phyloP scores from a whole-genome alignment of 148 eudicot species.

The Silene conica region DNA sequence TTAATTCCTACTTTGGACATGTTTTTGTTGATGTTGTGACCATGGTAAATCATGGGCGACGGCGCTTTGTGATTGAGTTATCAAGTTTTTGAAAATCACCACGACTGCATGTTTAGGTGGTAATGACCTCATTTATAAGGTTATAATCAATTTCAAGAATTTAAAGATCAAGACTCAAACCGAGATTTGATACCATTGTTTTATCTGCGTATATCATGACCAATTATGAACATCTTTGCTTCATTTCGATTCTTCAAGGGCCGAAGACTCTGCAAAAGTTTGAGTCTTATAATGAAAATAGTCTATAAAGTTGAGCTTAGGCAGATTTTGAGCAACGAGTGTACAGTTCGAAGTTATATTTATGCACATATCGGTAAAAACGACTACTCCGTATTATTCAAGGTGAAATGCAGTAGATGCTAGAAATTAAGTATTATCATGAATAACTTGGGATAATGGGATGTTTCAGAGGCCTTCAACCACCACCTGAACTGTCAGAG shows the following conservation, averaged over 20 bases:
- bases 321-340: not conserved
- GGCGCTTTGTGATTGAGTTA: too few species aligned
- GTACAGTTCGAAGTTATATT: conserved; percentile 8
- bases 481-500: too few species aligned
- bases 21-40: too few species aligned
- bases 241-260: conserved; percentile 30
- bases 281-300: conserved; percentile 19
- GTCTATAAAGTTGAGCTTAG: not conserved
- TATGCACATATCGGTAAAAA: conserved; percentile 7
- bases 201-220: not conserved
- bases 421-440: not conserved
- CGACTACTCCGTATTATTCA: not conserved
- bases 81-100: too few species aligned
- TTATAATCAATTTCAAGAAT: too few species aligned
- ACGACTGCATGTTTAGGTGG: too few species aligned
- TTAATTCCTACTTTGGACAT: too few species aligned
- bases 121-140: too few species aligned
- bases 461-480: too few species aligned
- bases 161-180: too few species aligned
- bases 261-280: conserved; percentile 20
- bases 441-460: too few species aligned
- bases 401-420: not conserved
- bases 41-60: too few species aligned
- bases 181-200: not conserved
- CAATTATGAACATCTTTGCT: not conserved